A percentile compares a stretch with the other conserved stretches of the same genome.
Conservation (phyloP, 2,329 filamentous ascomycete species). For the Aspergillus nomiae region DNA sequence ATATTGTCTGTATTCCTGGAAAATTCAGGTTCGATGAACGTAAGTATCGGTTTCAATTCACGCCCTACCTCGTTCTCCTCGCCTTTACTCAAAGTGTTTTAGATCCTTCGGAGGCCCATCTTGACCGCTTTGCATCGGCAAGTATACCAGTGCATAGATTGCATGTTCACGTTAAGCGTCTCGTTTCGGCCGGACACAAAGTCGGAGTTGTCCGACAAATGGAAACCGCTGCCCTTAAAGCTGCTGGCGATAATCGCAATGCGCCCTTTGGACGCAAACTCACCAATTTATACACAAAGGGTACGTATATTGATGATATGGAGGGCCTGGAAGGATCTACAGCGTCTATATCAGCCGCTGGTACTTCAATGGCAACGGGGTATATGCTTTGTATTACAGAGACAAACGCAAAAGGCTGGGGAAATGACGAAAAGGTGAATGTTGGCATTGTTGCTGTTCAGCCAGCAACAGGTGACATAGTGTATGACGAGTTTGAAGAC, state of each 20-base stretch:
- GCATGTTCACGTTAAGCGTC: conserved; percentile 88
- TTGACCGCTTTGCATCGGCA: conserved; percentile 89
- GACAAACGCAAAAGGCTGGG: conserved; percentile 72
- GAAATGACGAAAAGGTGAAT: conserved; percentile 89
- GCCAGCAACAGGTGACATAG: conserved; percentile 90
- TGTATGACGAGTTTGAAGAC: conserved; percentile 95
- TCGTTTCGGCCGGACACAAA: conserved; percentile 91
- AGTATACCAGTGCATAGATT: conserved; percentile 92
- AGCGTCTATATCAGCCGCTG: conserved; percentile 57
- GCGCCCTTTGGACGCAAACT: conserved; percentile 88
- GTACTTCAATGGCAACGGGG: conserved; percentile 65
- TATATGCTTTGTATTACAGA: conserved; percentile 94
- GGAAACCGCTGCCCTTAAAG: conserved; percentile 94
- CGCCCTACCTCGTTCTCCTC: not conserved
- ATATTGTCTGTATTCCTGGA: conserved; percentile 95
- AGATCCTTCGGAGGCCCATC: conserved; percentile 87
- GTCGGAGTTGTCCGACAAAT: conserved; percentile 93
- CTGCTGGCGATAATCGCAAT: conserved; percentile 91
- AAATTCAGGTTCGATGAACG: conserved; percentile 93
- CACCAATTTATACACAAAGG: conserved; percentile 96
- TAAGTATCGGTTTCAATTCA: conserved; percentile 41
- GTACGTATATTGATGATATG: conserved; percentile 92
- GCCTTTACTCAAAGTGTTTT: not conserved
- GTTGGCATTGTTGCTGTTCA: conserved; percentile 93
- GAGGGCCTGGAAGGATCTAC: conserved; percentile 69